A percentile compares a stretch with the other conserved stretches of the same genome.
These are phyloP conservation scores for Cadophora sp. DNA, from an alignment of 2,329 filamentous ascomycete genomes.

Conservation along the genomic window DNA sequence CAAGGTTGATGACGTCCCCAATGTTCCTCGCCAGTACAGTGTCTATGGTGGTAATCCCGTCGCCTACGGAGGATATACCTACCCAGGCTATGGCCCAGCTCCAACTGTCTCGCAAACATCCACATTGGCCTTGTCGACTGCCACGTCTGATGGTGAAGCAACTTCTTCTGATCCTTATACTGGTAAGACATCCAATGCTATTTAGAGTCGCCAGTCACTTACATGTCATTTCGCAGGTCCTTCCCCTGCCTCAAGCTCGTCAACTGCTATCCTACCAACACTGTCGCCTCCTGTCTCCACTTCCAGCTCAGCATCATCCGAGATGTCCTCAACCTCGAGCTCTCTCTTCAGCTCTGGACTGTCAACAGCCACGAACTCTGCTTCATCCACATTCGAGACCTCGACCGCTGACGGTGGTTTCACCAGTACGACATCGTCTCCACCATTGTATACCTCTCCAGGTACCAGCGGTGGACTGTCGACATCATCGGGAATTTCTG, in stretches of 20 bases:
- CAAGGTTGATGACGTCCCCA: conserved; percentile 24
- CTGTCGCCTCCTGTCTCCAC: neutral
- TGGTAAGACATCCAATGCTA: neutral
- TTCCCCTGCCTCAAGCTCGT: neutral
- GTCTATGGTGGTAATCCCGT: conserved; percentile 32
- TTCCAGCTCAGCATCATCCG: neutral
- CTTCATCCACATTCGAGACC: conserved; percentile 11
- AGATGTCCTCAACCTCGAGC: neutral
- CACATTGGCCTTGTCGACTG: conserved; percentile 5
- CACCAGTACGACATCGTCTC: conserved; percentile 18
- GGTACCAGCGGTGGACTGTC: neutral
- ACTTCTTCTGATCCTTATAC: conserved; percentile 2
- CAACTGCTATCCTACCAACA: neutral
- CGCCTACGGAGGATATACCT: conserved; percentile 37
- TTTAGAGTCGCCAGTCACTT: neutral
- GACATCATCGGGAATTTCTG: neutral
- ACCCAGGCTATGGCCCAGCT: conserved; percentile 38
- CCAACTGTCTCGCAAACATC: conserved; percentile 30
- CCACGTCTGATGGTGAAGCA: conserved; percentile 12
- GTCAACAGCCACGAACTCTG: neutral
- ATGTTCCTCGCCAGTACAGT: conserved; percentile 36
- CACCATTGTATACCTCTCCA: conserved; percentile 20
- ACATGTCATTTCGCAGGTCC: conserved; percentile 5
- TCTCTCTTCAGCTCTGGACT: neutral
- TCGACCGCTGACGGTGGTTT: conserved; percentile 15